Evolutionary conservation across 495 filamentous ascomycete genomes (phyloP), one percentile per base, ranked within the genome.

Genomic region (Tuber calosporum): DNA sequence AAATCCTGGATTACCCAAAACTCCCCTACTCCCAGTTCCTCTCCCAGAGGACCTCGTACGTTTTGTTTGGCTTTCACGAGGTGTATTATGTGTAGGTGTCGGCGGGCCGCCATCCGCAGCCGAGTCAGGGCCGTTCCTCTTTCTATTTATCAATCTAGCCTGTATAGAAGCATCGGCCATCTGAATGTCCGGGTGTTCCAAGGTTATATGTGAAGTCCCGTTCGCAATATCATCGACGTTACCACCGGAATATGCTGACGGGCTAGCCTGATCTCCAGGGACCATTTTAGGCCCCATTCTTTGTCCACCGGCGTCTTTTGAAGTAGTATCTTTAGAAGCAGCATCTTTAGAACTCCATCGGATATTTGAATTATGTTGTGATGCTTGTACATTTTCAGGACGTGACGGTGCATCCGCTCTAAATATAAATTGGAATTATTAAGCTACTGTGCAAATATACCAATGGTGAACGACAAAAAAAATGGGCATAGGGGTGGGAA

Each of bases 111-210:
- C 53, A 34, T 62, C 53, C 13, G 13, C 8, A 34, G 72, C 38
- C 48, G 74, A 68, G 36, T 77, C 71, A 30, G 73, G 67, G 1
- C 76, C 76, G 41, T 75, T 78, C 20, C 76, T 75, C 41, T 78
- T 78, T 17, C 76, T 75, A 19, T 75, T 75, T 30, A 73, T 71
- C 36, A 75, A 77, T 30, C 76, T 67, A 53, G 70, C 58, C 38
- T 68, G n/a, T 22, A 70, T 67, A 9, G 40, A 19, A 8, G 36
- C 67, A 66, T 78, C 76, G 20, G 53, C 34, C 76, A 78, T 78
- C 42, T 45, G 68, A 15, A 70, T 17, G 38, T 78, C 76, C 26
- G 43, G 26, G 22, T 78, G 76, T 15, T 69, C 76, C 20, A 78
- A 58, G 15, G 71, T 78, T 26, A 78, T 78, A 9, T 75, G 70